phyloP scores from a whole-genome alignment of 2,329 filamentous ascomycete genomes.

The Cytospora paraplurivora region DNA sequence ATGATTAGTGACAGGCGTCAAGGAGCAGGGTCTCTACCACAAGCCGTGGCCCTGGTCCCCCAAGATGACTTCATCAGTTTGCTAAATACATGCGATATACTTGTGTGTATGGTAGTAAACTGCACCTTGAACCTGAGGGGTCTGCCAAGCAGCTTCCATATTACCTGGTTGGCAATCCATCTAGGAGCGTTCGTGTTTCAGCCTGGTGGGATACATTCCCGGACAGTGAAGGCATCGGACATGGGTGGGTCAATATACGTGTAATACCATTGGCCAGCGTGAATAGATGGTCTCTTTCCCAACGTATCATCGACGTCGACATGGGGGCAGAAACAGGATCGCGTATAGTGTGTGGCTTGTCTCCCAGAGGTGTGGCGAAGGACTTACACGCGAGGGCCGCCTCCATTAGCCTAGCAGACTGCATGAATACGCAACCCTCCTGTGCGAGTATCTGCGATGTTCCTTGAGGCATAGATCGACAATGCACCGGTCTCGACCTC shows the following conservation, averaged over 20 bases:
- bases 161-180: not conserved
- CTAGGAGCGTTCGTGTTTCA: conserved; percentile 17
- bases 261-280: conserved; percentile 28
- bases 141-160: not conserved
- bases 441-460: conserved; percentile 3
- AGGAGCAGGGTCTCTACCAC: conserved; percentile 9
- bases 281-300: conserved; percentile 8
- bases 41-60: conserved; percentile 8
- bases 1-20: conserved; percentile 19
- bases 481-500: not conserved
- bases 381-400: conserved; percentile 24
- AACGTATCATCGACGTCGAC: conserved; percentile 23
- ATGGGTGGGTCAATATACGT: conserved; percentile 15
- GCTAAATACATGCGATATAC: not conserved
- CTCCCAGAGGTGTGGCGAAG: conserved; percentile 28
- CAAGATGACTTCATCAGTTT: conserved; percentile 30
- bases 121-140: not conserved
- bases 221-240: conserved; percentile 9
- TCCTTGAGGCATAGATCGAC: conserved; percentile 21
- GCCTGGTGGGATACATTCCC: conserved; percentile 9
- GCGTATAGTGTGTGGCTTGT: conserved; percentile 30
- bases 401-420: conserved; percentile 4
- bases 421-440: conserved; percentile 7
- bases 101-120: too few relatives aligned
- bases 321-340: conserved; percentile 30